These are phyloP conservation scores for Globisporangium nunn DNA, from an alignment of 352 stramenopile species.

Conservation along the genomic window DNA sequence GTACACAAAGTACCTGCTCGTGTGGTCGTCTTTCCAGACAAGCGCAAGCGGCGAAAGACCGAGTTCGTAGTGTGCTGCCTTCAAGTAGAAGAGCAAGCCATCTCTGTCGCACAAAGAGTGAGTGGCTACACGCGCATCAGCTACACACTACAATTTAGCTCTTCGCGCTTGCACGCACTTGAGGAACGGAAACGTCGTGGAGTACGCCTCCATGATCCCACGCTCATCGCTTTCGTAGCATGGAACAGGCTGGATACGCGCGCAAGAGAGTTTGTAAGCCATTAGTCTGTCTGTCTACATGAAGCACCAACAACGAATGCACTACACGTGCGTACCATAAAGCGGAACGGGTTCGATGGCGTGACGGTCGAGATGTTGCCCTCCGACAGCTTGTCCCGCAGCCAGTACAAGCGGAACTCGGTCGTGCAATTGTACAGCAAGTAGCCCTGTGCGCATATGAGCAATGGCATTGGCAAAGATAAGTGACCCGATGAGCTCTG, in stretches of 20 bases:
- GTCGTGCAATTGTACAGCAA: constrained; percentile 90
- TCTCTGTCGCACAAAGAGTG: constrained; percentile 38
- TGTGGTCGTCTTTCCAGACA: constrained; percentile 87
- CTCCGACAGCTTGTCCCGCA: constrained; percentile 87
- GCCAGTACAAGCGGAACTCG: constrained; percentile 89
- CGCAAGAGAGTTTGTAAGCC: background rate
- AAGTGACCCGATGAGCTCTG: too few species aligned
- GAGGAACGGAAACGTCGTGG: constrained; percentile 74
- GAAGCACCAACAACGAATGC: background rate
- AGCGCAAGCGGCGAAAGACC: constrained; percentile 79
- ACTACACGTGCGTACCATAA: constrained; percentile 37
- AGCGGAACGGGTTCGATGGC: constrained; percentile 65
- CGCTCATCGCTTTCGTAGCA: constrained; percentile 81
- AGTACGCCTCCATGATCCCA: constrained; percentile 74
- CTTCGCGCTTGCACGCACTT: constrained; percentile 34
- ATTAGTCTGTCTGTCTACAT: background rate
- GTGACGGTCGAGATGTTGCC: constrained; percentile 33
- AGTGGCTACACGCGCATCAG: background rate
- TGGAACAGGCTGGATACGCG: constrained; percentile 50
- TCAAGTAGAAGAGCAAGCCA: constrained; percentile 88
- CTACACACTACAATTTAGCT: too few species aligned
- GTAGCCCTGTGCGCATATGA: constrained; percentile 41
- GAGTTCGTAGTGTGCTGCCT: constrained; percentile 85
- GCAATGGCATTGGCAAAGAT: too few species aligned
- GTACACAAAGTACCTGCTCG: constrained; percentile 77